These are phyloP conservation scores for Aspergillus coremiiformis DNA, from an alignment of 495 filamentous ascomycete species.

Conservation along the genomic window DNA sequence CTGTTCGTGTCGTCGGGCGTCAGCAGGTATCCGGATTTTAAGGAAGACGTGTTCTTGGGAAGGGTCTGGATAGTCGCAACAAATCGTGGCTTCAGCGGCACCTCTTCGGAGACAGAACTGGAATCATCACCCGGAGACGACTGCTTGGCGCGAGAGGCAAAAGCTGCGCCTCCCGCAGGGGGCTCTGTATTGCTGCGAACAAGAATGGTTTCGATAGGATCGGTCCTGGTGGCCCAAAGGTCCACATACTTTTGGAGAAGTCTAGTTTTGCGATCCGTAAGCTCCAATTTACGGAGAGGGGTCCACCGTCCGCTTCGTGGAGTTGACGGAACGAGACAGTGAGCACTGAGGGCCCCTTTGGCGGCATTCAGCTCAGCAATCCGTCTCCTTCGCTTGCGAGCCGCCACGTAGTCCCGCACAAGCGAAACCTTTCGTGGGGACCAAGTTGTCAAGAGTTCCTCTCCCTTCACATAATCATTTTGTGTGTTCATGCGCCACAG, in stretches of 20 bases:
- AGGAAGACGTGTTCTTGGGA: conserved; percentile 63
- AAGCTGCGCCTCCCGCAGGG: conserved; percentile 58
- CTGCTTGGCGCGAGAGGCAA: conserved; percentile 23
- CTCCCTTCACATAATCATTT: conserved; percentile 89
- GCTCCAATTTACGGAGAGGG: conserved; percentile 37
- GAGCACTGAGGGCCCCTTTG: conserved; percentile 55
- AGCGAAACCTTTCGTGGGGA: conserved; percentile 82
- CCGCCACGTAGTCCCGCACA: conserved; percentile 69
- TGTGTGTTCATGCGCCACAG: conserved; percentile 96
- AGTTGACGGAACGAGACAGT: conserved; percentile 30
- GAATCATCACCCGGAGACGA: conserved; percentile 18
- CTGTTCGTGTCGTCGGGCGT: conserved; percentile 63
- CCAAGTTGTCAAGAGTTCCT: conserved; percentile 79
- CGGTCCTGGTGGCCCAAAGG: conserved; percentile 72
- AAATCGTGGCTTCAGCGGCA: conserved; percentile 47
- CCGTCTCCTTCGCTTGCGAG: conserved; percentile 61
- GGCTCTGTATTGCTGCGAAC: conserved; percentile 69
- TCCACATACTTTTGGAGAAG: conserved; percentile 65
- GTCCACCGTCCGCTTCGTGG: conserved; percentile 34
- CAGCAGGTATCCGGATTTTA: conserved; percentile 78
- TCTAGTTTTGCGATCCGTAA: conserved; percentile 45
- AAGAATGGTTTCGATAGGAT: conserved; percentile 64
- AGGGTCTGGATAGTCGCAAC: conserved; percentile 62
- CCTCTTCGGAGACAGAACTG: conserved; percentile 20
- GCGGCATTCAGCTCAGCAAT: conserved; percentile 74